A percentile compares a stretch with the other conserved stretches of the same genome.
phyloP scores from a whole-genome alignment of 371 early-diverging fungal species.

The Dentiscutata heterogama region DNA sequence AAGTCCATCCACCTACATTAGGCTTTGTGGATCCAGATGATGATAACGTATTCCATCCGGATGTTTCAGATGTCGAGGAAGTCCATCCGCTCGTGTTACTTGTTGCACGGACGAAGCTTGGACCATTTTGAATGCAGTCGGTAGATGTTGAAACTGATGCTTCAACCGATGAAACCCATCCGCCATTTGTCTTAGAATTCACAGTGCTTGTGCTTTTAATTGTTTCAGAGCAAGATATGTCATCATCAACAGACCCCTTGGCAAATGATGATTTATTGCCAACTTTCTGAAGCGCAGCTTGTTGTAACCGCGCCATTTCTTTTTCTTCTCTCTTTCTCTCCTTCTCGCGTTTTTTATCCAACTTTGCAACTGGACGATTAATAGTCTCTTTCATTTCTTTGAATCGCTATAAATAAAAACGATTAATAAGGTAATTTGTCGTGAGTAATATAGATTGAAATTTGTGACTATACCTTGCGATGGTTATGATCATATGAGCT shows the following conservation, averaged over 20 bases:
- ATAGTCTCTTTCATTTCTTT: conserved; percentile 77
- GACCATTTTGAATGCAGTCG: not conserved
- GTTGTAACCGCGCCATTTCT: conserved; percentile 74
- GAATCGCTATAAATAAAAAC: conserved; percentile 63
- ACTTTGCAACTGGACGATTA: conserved; percentile 56
- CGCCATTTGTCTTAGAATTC: not conserved
- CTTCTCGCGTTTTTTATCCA: conserved; percentile 67
- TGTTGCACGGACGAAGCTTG: conserved; percentile 25
- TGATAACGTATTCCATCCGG: not conserved
- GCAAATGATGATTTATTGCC: conserved; percentile 41
- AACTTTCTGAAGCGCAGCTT: conserved; percentile 66
- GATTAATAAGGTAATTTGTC: too few species aligned
- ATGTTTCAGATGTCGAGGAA: not conserved
- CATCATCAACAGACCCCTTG: not conserved
- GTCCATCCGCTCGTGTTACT: conserved; percentile 32
- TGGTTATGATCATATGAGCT: conserved; percentile 86
- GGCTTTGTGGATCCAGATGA: not conserved
- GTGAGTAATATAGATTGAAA: not conserved
- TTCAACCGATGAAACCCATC: not conserved
- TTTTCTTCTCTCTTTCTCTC: conserved; percentile 76
- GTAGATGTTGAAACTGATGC: conserved; percentile 8
- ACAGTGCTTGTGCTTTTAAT: not conserved
- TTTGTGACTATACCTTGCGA: conserved; percentile 60
- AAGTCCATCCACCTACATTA: not conserved
- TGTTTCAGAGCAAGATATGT: not conserved